Conservation (phyloP, 176 grass and related monocot species). For the Guadua angustifolia region DNA sequence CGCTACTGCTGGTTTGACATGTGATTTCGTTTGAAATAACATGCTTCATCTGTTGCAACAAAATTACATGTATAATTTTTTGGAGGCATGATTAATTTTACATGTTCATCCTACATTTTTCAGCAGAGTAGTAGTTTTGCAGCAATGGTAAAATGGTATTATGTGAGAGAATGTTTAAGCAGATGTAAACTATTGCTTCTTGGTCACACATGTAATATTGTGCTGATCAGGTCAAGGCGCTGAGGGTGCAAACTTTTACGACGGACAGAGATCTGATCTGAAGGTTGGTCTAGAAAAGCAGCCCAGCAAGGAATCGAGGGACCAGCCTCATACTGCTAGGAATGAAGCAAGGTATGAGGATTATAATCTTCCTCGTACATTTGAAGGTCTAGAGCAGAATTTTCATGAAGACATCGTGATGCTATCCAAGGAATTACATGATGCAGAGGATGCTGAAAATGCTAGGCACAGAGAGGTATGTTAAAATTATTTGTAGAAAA, state of each 20-base stretch:
- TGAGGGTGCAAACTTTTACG: conserved; percentile 61
- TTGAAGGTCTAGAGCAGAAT: conserved; percentile 84
- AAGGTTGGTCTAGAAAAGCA: conserved; percentile 71
- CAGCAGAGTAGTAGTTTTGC: background rate
- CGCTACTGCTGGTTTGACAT: conserved; percentile 26
- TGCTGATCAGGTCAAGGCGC: conserved; percentile 49
- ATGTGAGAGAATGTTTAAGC: background rate
- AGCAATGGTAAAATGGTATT: conserved; percentile 6
- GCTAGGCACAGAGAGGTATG: conserved; percentile 82
- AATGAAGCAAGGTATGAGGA: conserved; percentile 60
- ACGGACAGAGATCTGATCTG: conserved; percentile 63
- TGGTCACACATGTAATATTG: conserved; percentile 27
- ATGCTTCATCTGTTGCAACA: conserved; percentile 14
- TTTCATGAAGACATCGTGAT: conserved; percentile 77
- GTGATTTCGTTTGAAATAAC: background rate
- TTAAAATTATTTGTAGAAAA: conserved; percentile 27
- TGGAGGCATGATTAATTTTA: background rate
- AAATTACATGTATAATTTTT: background rate
- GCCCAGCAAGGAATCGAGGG: conserved; percentile 56
- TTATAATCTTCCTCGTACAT: conserved; percentile 66
- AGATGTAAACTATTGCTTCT: background rate
- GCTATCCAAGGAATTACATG: conserved; percentile 82
- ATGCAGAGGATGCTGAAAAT: conserved; percentile 84
- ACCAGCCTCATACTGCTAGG: conserved; percentile 42
- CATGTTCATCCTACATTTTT: conserved; percentile 3